phyloP scores from a whole-genome alignment of 768 basidiomycete genomes.

The Xerocomus brunneocitrinus region DNA sequence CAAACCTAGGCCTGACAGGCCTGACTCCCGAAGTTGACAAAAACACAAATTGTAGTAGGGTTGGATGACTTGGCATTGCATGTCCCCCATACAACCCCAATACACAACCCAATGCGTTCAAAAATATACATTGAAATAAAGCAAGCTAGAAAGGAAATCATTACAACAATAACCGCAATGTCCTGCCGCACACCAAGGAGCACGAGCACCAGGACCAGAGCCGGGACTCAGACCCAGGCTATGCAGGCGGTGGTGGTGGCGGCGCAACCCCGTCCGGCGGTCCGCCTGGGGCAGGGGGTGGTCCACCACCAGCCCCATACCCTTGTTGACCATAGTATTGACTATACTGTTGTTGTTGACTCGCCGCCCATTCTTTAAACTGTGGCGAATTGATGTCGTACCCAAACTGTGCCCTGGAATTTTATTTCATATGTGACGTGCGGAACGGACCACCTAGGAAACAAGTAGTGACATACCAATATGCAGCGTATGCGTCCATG shows the following conservation, averaged over 20 bases:
- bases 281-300: constrained; percentile 14
- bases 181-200: not conserved
- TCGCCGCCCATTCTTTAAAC: constrained; percentile 77
- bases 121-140: constrained; percentile 32
- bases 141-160: constrained; percentile 23
- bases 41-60: too few species aligned
- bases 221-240: not conserved
- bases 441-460: not conserved
- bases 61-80: too few species aligned
- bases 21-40: too few species aligned
- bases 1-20: too few species aligned
- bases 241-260: constrained; percentile 26
- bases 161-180: constrained; percentile 13
- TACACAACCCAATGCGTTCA: not conserved
- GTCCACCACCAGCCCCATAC: constrained; percentile 31
- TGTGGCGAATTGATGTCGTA: constrained; percentile 81
- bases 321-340: constrained; percentile 68
- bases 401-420: constrained; percentile 71
- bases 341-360: constrained; percentile 61
- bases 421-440: not conserved
- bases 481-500: constrained; percentile 54
- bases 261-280: constrained; percentile 23
- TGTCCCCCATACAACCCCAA: too few species aligned
- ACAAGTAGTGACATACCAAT: constrained; percentile 45
- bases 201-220: not conserved